Conservation (phyloP, 441 rosid genomes). For the Raphanus hybrid region DNA sequence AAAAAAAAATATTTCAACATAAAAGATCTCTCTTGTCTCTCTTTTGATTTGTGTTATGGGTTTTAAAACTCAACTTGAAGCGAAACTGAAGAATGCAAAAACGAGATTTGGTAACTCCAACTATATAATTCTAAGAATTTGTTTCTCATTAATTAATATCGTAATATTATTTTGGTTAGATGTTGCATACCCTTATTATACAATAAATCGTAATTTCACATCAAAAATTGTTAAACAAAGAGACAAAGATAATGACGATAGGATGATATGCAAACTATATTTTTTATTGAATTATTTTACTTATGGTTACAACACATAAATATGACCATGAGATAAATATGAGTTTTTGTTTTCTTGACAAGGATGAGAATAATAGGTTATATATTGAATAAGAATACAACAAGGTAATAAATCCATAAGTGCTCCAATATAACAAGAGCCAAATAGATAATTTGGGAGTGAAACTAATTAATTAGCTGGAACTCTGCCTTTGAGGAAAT, state of each 20-base stretch:
- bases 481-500: conserved; percentile 62
- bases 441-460: background rate
- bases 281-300: background rate
- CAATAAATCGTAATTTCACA: background rate
- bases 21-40: conserved; percentile 2
- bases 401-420: conserved; percentile 18
- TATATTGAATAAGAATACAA: background rate
- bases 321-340: background rate
- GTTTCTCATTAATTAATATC: background rate
- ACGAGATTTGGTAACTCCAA: background rate
- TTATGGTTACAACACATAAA: background rate
- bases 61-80: background rate
- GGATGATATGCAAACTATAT: background rate
- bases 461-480: conserved; percentile 25
- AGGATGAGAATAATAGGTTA: conserved; percentile 14
- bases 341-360: background rate
- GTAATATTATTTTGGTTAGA: background rate
- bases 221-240: background rate
- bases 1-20: background rate
- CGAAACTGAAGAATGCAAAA: background rate
- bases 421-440: background rate
- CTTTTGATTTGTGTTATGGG: background rate
- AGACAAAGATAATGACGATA: background rate
- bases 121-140: background rate
- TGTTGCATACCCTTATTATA: background rate